Conservation (phyloP, 345 rosid genomes). For the Litchi chinensis region DNA sequence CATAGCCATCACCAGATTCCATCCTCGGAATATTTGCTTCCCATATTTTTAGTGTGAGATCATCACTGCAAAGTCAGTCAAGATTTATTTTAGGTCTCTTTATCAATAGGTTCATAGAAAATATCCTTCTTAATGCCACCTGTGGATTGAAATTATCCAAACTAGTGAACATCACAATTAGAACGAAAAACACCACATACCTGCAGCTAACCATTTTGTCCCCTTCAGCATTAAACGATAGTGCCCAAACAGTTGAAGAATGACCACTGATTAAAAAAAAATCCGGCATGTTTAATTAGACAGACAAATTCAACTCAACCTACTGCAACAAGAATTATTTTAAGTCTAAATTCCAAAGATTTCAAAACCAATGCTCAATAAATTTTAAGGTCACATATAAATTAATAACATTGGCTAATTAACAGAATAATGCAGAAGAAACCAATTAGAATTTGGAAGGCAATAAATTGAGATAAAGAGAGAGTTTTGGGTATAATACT, state of each 20-base stretch:
- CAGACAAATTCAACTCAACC: slow-evolving; percentile 1
- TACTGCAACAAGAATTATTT: slow-evolving; percentile 10
- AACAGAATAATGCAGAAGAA: neutral
- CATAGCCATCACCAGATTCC: slow-evolving; percentile 68
- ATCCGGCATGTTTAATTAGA: neutral
- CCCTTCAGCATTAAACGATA: slow-evolving; percentile 78
- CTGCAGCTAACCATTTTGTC: slow-evolving; percentile 94
- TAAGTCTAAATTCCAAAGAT: slow-evolving; percentile 9
- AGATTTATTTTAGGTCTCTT: slow-evolving; percentile 18
- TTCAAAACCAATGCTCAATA: neutral
- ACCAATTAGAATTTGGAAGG: slow-evolving; percentile 1
- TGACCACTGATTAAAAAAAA: slow-evolving; percentile 73
- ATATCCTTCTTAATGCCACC: slow-evolving; percentile 7
- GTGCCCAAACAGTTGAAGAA: slow-evolving; percentile 87
- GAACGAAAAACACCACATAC: slow-evolving; percentile 37
- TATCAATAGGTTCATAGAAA: neutral
- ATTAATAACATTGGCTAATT: slow-evolving; percentile 3
- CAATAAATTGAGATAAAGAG: slow-evolving; percentile 13
- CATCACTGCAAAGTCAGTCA: slow-evolving; percentile 70
- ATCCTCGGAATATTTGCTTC: slow-evolving; percentile 51
- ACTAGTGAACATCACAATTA: slow-evolving; percentile 9
- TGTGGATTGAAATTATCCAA: slow-evolving; percentile 6
- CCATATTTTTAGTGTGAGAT: slow-evolving; percentile 95
- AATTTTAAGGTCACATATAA: slow-evolving; percentile 8
- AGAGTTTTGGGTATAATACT: slow-evolving; percentile 43